phyloP scores from a whole-genome alignment of 768 basidiomycete species.

The Mycena polygramma region DNA sequence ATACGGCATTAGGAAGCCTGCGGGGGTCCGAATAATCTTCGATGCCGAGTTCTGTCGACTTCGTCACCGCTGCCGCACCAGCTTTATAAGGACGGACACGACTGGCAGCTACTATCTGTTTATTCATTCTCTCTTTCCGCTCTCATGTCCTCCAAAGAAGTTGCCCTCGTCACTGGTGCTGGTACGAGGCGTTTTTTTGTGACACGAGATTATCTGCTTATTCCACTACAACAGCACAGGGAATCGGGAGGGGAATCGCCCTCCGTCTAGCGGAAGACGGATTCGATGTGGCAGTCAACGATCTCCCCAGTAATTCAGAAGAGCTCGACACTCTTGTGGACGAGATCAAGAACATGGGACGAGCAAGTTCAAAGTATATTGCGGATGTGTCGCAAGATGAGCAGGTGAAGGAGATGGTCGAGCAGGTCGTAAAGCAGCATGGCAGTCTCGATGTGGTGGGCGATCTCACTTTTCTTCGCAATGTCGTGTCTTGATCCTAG shows the following conservation, averaged over 20 bases:
- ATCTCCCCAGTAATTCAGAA: slow-evolving; percentile 41
- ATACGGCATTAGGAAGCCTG: too few relatives aligned
- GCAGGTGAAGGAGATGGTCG: slow-evolving; percentile 42
- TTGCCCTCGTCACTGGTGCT: slow-evolving; percentile 49
- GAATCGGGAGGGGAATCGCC: slow-evolving; percentile 50
- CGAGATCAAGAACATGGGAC: slow-evolving; percentile 30
- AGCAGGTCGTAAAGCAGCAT: slow-evolving; percentile 36
- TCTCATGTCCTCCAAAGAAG: slow-evolving; percentile 39
- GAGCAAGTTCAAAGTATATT: slow-evolving; percentile 8
- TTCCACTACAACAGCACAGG: not conserved
- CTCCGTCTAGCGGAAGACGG: slow-evolving; percentile 53
- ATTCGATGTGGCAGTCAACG: slow-evolving; percentile 51
- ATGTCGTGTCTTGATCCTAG: too few relatives aligned
- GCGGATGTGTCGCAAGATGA: slow-evolving; percentile 41
- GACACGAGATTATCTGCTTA: too few relatives aligned
- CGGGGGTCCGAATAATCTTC: too few relatives aligned
- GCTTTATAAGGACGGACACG: not conserved
- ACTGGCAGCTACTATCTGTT: not conserved
- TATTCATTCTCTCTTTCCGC: too few relatives aligned
- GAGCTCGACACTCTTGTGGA: slow-evolving; percentile 36
- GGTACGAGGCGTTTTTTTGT: slow-evolving; percentile 19
- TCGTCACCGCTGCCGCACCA: too few relatives aligned
- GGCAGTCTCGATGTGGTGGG: slow-evolving; percentile 50
- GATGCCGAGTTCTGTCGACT: too few relatives aligned
- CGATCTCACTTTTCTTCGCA: not conserved